Percentiles rank a stretch among this genome's conserved stretches.
phyloP scores from a whole-genome alignment of 768 basidiomycete genomes.

The Leccinum truebloodii region DNA sequence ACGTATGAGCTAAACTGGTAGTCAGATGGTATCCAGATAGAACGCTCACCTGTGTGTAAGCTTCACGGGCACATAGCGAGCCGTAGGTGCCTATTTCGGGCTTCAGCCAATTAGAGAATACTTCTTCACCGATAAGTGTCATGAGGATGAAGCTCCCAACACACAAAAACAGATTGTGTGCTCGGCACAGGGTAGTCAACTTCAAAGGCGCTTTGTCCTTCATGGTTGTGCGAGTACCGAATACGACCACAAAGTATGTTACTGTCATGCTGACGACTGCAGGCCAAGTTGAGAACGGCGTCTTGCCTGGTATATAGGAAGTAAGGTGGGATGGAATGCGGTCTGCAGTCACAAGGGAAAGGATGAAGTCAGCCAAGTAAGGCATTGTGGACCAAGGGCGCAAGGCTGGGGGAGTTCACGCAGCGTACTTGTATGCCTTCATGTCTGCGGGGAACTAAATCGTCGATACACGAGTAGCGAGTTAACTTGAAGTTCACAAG shows the following conservation, averaged over 20 bases:
- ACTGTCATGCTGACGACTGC: slow-evolving; percentile 66
- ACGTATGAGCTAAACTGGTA: neutral
- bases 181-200: slow-evolving; percentile 77
- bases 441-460: neutral
- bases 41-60: slow-evolving; percentile 81
- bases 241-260: slow-evolving; percentile 84
- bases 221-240: slow-evolving; percentile 82
- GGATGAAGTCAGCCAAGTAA: slow-evolving; percentile 68
- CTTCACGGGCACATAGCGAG: slow-evolving; percentile 66
- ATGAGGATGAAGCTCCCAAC: slow-evolving; percentile 78
- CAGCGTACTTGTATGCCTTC: slow-evolving; percentile 14
- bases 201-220: slow-evolving; percentile 67
- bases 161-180: slow-evolving; percentile 86
- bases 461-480: too few species aligned
- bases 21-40: neutral
- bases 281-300: slow-evolving; percentile 77
- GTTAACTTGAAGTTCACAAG: too few species aligned
- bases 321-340: slow-evolving; percentile 57
- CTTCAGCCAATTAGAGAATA: slow-evolving; percentile 74
- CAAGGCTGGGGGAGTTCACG: neutral
- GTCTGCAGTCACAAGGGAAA: slow-evolving; percentile 50
- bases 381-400: slow-evolving; percentile 47
- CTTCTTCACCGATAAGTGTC: slow-evolving; percentile 83
- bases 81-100: slow-evolving; percentile 74
- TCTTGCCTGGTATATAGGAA: slow-evolving; percentile 69